Base-by-base conservation (phyloP, 208 protist species). In the Trypanosomatidae sp. region DNA sequence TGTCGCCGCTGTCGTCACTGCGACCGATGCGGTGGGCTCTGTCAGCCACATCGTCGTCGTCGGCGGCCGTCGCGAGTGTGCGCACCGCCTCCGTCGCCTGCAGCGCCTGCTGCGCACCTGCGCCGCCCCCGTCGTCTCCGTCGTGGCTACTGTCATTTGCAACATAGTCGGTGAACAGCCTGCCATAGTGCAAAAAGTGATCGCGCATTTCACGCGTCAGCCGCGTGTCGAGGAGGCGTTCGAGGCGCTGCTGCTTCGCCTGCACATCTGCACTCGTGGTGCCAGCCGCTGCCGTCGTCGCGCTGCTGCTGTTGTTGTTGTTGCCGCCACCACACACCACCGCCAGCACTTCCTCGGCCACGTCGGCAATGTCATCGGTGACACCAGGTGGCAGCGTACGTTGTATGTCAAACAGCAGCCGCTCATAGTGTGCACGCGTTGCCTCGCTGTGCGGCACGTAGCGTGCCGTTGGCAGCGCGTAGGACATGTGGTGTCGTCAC, bases 101-200 rank as follows among this genome's bases (percentile, higher is more conserved):
- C 11, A n/a, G 22, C 28, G 11, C 44, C 52, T 13, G 39, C 30
- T 38, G 18, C 43, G 23, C 20, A 35, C 20, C 27, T 10, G 16
- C 27, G 13, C n/a, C n/a, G n/a, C n/a, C n/a, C n/a, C n/a, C n/a
- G n/a, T n/a, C n/a, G n/a, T n/a, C n/a, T n/a, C n/a, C n/a, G n/a
- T n/a, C n/a, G n/a, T n/a, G n/a, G n/a, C 39, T 33, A 10, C 35
- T 43, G 26, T 60, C 37, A 26, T 27, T 48, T 8, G 66, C 67
- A 15, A 92, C 79, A 63, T 83, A 92, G 58, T 92, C 84, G 32
- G 74, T 83, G 49, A 92, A 78, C 11, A 85, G 72, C 19, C 59
- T 57, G 20, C 76, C 73, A 50, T 86, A 92, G 25, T 69, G 68
- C 20, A 87, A 33, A 3, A 92, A 48, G 42, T 64, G 62, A 33